Conservation (phyloP, 169 alveolate genomes). For the Cryptosporidium sp. region DNA sequence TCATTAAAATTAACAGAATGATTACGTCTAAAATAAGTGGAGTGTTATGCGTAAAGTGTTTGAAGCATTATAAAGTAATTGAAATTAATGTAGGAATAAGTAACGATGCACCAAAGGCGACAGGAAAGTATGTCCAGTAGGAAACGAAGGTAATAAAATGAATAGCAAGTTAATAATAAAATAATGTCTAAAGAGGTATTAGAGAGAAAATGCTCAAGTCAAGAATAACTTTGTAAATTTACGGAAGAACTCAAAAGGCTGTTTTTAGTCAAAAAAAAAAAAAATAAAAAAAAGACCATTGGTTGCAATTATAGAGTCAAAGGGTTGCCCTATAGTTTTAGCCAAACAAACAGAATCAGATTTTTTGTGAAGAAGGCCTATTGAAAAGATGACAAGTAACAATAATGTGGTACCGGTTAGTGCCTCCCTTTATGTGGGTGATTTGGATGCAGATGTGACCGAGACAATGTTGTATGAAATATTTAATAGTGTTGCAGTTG, state of each 20-base stretch:
- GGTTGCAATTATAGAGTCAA: slow-evolving; percentile 33
- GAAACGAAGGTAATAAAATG: not conserved
- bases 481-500: slow-evolving; percentile 93
- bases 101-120: slow-evolving; percentile 20
- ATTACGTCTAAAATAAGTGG: slow-evolving; percentile 42
- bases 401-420: slow-evolving; percentile 73
- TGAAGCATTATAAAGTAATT: not conserved
- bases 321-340: not conserved
- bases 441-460: slow-evolving; percentile 91
- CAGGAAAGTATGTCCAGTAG: slow-evolving; percentile 24
- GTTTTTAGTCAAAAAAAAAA: slow-evolving; percentile 40
- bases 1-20: not conserved
- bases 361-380: slow-evolving; percentile 14
- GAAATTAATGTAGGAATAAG: not conserved
- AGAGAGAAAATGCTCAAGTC: slow-evolving; percentile 11
- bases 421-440: slow-evolving; percentile 94
- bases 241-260: slow-evolving; percentile 5
- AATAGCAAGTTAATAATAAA: not conserved
- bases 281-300: slow-evolving; percentile 14
- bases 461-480: slow-evolving; percentile 94
- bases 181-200: not conserved
- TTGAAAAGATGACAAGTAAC: slow-evolving; percentile 52
- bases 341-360: slow-evolving; percentile 21
- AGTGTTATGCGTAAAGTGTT: not conserved
- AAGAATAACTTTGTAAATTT: slow-evolving; percentile 11